Evolutionary conservation across 345 rosid species (phyloP), one percentile per base, ranked within the genome.

Genomic region (Corymbia maculata): DNA sequence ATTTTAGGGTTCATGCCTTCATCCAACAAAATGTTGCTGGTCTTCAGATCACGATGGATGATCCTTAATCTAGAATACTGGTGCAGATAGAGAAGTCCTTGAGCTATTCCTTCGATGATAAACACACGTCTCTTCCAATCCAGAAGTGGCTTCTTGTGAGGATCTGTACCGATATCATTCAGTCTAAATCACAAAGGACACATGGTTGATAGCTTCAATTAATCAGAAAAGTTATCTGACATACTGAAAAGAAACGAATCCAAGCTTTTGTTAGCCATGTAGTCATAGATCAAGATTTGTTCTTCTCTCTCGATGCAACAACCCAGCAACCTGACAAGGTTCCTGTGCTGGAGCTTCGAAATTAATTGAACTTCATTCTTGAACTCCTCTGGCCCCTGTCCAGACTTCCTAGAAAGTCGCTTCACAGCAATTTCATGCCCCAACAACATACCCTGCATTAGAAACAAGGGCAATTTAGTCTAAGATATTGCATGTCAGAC

Each of bases 351-450:
- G 84, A 91, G 91, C 64, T 86, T 88, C 13, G 89, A 45, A 49
- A 91, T 87, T 87, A 55, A 79, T 51, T 21, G 26, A 16, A 90
- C 87, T 88, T 91, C 92, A 68, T 90, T 90, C 24, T 52, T 87
- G 85, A 88, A 91, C 86, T 91, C 91, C 42, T 80, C 85, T 15
- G 86, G 44, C 13, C 92, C 92, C 89, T 90, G 90, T 32, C 89
- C 85, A 6, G 93, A 91, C 32, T 32, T 85, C 51, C 88, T 55
- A 10, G 90, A 86, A 28, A 89, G 86, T 80, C 86, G 84, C 66
- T 91, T 91, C 30, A 88, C 89, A 4, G 90, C 92, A 75, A 79
- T 42, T 70, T 87, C 85, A 21, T 44, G 59, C 51, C 88, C 85
- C 30, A 79, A 0, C 68, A 79, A 52, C 11, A 16, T 42, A 51